Percentiles rank a stretch among this genome's conserved stretches.
Evolutionary conservation across 306 rosid genomes (phyloP).

Genomic region (Urtica urens): DNA sequence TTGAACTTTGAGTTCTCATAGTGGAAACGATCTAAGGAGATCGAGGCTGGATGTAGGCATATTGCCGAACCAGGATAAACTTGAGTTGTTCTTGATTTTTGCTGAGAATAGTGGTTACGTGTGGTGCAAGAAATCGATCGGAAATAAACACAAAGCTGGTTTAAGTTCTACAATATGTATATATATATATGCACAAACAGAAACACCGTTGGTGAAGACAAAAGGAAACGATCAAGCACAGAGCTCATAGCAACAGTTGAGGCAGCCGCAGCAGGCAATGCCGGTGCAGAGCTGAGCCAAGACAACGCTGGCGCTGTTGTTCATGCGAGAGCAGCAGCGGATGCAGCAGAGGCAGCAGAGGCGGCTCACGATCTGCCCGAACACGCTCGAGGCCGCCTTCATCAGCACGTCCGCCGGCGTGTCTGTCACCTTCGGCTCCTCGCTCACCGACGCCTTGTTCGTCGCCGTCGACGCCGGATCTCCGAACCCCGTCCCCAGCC

Average conservation of each 20-base stretch:
- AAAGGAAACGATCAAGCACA: slow-evolving; percentile 29
- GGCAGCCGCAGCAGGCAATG: slow-evolving; percentile 62
- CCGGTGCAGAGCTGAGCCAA: slow-evolving; percentile 70
- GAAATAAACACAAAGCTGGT: too few species aligned
- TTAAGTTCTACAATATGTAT: neutral
- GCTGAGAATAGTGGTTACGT: too few species aligned
- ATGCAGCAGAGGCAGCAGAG: slow-evolving; percentile 72
- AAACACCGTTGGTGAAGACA: neutral
- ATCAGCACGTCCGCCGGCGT: slow-evolving; percentile 26
- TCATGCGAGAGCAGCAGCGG: slow-evolving; percentile 35
- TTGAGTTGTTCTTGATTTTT: too few species aligned
- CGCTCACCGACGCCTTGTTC: slow-evolving; percentile 38
- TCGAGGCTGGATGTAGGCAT: too few species aligned
- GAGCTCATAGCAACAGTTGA: slow-evolving; percentile 71
- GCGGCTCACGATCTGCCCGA: slow-evolving; percentile 26
- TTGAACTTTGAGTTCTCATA: too few species aligned
- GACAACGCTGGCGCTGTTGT: slow-evolving; percentile 46
- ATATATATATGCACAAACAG: neutral
- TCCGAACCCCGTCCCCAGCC: slow-evolving; percentile 58
- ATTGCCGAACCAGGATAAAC: too few species aligned
- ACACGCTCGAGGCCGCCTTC: slow-evolving; percentile 59
- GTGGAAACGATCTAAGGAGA: too few species aligned
- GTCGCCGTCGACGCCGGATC: slow-evolving; percentile 49
- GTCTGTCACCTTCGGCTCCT: slow-evolving; percentile 52
- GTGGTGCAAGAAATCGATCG: too few species aligned